These are phyloP conservation scores for Chaetomium sp. DNA, from an alignment of 2,329 filamentous ascomycete species.

Conservation along the genomic window DNA sequence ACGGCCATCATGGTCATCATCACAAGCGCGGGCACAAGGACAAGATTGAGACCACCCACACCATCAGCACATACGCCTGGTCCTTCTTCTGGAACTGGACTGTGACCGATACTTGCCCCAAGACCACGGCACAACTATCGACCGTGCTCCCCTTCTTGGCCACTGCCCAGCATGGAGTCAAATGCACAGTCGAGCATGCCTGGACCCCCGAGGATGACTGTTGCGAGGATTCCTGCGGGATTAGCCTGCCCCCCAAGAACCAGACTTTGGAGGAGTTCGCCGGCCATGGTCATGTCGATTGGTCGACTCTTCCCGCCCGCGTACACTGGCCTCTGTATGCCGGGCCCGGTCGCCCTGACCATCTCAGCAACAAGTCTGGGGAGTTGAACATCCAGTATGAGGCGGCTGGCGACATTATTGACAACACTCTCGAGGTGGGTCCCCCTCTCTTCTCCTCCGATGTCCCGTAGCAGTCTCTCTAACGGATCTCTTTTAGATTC, in stretches of 20 bases:
- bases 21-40: slow-evolving; percentile 8
- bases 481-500: not conserved
- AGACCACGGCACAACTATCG: slow-evolving; percentile 23
- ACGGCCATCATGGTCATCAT: not conserved
- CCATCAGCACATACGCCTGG: slow-evolving; percentile 15
- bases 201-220: slow-evolving; percentile 3
- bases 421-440: slow-evolving; percentile 5
- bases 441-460: not conserved
- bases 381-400: slow-evolving; percentile 2
- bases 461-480: not conserved
- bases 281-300: slow-evolving; percentile 2
- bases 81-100: slow-evolving; percentile 33
- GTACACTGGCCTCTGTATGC: slow-evolving; percentile 9
- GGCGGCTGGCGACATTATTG: not conserved
- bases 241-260: not conserved
- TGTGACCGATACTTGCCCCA: slow-evolving; percentile 9
- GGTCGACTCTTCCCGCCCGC: not conserved
- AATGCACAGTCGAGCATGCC: slow-evolving; percentile 5
- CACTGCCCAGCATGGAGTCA: slow-evolving; percentile 1
- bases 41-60: not conserved
- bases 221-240: not conserved
- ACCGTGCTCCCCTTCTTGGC: slow-evolving; percentile 25
- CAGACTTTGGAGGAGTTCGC: slow-evolving; percentile 1
- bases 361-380: not conserved
- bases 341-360: not conserved